Conservation (phyloP, 1,284 basidiomycete genomes). For the Puccinia coronata region DNA sequence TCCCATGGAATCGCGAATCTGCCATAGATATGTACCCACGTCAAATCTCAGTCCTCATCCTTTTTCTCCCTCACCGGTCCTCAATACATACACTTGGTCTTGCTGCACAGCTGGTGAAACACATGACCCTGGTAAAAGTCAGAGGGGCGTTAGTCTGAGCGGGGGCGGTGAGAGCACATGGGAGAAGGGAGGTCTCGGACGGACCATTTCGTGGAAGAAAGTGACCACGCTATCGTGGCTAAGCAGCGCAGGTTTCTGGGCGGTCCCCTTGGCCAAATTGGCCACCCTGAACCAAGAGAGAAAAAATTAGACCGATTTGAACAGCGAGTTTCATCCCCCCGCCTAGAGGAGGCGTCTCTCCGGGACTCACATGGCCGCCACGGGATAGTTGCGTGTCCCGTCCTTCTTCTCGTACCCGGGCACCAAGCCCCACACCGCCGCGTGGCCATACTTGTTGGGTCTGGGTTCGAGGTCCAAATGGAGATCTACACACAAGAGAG, state of each 20-base stretch:
- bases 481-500: no score
- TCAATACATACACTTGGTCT: conserved; percentile 66
- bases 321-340: background rate
- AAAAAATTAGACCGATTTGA: background rate
- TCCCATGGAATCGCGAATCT: conserved; percentile 54
- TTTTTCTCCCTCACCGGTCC: background rate
- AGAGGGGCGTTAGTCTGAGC: no score
- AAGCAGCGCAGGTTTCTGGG: conserved; percentile 77
- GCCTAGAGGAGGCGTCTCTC: background rate
- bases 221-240: conserved; percentile 68
- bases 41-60: background rate
- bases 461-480: conserved; percentile 85
- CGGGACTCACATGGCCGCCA: conserved; percentile 67
- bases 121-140: conserved; percentile 76
- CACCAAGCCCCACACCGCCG: conserved; percentile 74
- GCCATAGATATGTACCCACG: conserved; percentile 68
- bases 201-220: conserved; percentile 58
- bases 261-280: conserved; percentile 78
- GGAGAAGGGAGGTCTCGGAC: conserved; percentile 61
- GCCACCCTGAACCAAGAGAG: conserved; percentile 65
- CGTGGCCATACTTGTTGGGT: conserved; percentile 75
- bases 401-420: conserved; percentile 56
- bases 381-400: conserved; percentile 70
- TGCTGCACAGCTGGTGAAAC: conserved; percentile 75
- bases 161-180: conserved; percentile 57